phyloP scores from a whole-genome alignment of 192 early-diverging fungal species.

The Cetraspora pellucida region DNA sequence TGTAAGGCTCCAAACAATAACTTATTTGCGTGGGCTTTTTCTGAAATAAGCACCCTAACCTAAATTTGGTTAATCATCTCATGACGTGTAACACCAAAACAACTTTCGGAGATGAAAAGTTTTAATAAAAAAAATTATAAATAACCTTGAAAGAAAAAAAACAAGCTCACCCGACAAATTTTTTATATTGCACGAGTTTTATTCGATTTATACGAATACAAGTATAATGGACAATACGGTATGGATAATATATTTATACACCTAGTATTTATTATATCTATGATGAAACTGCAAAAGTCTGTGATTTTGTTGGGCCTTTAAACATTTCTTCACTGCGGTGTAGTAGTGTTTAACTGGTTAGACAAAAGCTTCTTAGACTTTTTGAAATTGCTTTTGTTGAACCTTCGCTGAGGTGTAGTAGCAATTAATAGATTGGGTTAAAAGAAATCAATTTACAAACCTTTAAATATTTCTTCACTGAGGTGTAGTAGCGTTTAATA shows the following conservation, averaged over 20 bases:
- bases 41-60: too few relatives aligned
- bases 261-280: background rate
- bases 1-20: too few relatives aligned
- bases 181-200: too few relatives aligned
- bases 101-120: too few relatives aligned
- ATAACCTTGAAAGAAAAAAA: too few relatives aligned
- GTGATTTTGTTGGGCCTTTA: background rate
- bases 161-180: too few relatives aligned
- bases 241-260: slow-evolving; percentile 10
- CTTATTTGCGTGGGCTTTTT: too few relatives aligned
- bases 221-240: background rate
- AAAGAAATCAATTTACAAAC: background rate
- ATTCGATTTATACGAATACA: background rate
- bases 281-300: background rate
- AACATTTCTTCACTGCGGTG: background rate
- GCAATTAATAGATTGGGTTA: background rate
- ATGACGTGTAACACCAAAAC: too few relatives aligned
- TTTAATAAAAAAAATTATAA: too few relatives aligned
- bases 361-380: background rate
- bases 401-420: background rate
- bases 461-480: slow-evolving; percentile 1
- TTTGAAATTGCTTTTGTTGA: background rate
- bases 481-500: slow-evolving; percentile 1
- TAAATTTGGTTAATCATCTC: too few relatives aligned
- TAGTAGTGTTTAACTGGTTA: background rate